A percentile compares a stretch with the other conserved stretches of the same genome.
phyloP scores from a whole-genome alignment of 805 yeast species.

The Saccharomycopsis guyanensis region DNA sequence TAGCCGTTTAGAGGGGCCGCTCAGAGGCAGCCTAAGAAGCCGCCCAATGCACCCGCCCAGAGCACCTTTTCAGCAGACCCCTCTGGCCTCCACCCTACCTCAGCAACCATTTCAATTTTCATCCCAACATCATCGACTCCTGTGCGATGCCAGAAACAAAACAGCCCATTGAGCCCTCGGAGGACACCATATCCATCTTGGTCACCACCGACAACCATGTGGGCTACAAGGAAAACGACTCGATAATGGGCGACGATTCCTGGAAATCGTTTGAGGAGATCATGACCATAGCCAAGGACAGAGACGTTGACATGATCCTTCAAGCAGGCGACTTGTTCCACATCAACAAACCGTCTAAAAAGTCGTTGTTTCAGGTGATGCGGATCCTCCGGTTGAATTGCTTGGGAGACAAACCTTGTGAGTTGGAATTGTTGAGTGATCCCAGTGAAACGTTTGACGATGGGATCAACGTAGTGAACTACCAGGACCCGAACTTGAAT shows the following conservation, averaged over 20 bases:
- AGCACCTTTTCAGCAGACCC: too few relatives aligned
- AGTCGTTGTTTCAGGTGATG: conserved; percentile 78
- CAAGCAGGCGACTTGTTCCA: conserved; percentile 95
- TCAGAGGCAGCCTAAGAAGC: too few relatives aligned
- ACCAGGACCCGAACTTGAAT: conserved; percentile 85
- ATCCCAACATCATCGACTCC: too few relatives aligned
- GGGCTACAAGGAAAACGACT: conserved; percentile 85
- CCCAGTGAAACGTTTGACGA: conserved; percentile 57
- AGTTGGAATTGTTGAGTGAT: conserved; percentile 74
- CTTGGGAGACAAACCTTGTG: conserved; percentile 83
- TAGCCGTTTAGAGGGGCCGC: too few relatives aligned
- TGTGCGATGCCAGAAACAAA: conserved; percentile 29
- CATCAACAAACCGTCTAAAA: conserved; percentile 79
- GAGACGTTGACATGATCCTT: conserved; percentile 79
- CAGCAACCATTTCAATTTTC: too few relatives aligned
- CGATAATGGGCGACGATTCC: conserved; percentile 83
- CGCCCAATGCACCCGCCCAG: too few relatives aligned
- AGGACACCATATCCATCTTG: conserved; percentile 67
- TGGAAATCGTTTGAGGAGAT: conserved; percentile 85
- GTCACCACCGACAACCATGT: conserved; percentile 95
- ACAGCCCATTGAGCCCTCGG: conserved; percentile 38
- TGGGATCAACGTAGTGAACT: conserved; percentile 67
- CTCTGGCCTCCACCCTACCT: too few relatives aligned
- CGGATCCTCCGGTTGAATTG: conserved; percentile 62
- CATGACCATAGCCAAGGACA: conserved; percentile 56